Evolutionary conservation across 768 basidiomycete species (phyloP).

Genomic region (Russula griseocarnosa): DNA sequence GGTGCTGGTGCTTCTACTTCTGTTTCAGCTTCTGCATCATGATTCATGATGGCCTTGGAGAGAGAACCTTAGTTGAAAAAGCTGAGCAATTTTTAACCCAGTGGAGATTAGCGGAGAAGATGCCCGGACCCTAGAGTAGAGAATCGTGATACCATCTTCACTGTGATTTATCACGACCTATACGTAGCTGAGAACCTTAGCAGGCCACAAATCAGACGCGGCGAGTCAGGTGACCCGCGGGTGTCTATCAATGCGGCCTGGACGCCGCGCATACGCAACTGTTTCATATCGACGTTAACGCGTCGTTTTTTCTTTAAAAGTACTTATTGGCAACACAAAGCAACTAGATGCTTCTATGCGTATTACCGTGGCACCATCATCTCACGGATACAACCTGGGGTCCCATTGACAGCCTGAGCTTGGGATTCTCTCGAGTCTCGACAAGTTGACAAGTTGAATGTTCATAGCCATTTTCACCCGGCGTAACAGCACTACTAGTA

Average conservation of each 20-base stretch:
- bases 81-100: background rate
- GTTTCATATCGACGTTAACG: background rate
- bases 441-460: too few relatives aligned
- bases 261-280: background rate
- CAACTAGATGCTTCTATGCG: too few relatives aligned
- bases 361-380: background rate
- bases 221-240: background rate
- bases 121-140: too few relatives aligned
- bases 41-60: too few relatives aligned
- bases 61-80: too few relatives aligned
- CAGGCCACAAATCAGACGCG: background rate
- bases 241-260: background rate
- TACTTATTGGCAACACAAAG: too few relatives aligned
- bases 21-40: too few relatives aligned
- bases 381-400: background rate
- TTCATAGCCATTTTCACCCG: background rate
- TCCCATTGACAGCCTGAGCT: background rate
- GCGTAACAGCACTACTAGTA: background rate
- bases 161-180: background rate
- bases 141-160: too few relatives aligned
- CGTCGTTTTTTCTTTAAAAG: background rate
- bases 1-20: too few relatives aligned
- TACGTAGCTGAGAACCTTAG: too few relatives aligned
- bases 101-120: background rate
- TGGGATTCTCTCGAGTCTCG: background rate